A percentile compares a stretch with the other conserved stretches of the same genome.
These are phyloP conservation scores for Neurospora sp. DNA, from an alignment of 495 filamentous ascomycete genomes.

Conservation along the genomic window DNA sequence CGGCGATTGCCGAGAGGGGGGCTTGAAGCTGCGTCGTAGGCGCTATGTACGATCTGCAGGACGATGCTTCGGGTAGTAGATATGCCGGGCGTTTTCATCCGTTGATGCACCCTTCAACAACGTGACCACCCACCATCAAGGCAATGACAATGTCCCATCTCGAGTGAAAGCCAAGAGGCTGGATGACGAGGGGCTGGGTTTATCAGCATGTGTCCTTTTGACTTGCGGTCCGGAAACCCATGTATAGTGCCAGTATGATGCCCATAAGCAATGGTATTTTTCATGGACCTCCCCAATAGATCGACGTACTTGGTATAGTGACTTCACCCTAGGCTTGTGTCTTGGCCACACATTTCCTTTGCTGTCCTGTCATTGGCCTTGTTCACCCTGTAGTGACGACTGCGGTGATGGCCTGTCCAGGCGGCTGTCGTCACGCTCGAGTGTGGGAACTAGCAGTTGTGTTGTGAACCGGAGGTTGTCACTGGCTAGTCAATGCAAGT, in stretches of 20 bases:
- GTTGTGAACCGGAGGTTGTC: not conserved
- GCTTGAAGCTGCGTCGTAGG: not conserved
- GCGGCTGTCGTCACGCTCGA: not conserved
- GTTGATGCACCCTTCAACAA: not conserved
- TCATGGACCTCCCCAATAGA: not conserved
- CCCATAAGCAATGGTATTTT: not conserved
- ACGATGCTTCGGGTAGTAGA: not conserved
- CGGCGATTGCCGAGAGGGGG: constrained; percentile 3
- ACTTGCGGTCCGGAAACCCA: not conserved
- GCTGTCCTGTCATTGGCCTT: not conserved
- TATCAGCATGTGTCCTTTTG: not conserved
- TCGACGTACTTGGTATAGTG: not conserved
- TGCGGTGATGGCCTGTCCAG: not conserved
- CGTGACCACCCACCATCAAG: not conserved
- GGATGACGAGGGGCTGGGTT: not conserved
- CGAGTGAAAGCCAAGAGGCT: not conserved
- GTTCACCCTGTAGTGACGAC: not conserved
- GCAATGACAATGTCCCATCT: not conserved
- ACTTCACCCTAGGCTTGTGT: not conserved
- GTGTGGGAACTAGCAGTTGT: not conserved
- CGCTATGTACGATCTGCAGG: not conserved
- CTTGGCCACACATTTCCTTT: not conserved
- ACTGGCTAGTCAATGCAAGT: not conserved
- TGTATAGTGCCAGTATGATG: not conserved
- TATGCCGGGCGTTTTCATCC: constrained; percentile 11